Evolutionary conservation across 768 basidiomycete genomes (phyloP), one percentile per base, ranked within the genome.

Genomic region (Tephrocybe sp.): DNA sequence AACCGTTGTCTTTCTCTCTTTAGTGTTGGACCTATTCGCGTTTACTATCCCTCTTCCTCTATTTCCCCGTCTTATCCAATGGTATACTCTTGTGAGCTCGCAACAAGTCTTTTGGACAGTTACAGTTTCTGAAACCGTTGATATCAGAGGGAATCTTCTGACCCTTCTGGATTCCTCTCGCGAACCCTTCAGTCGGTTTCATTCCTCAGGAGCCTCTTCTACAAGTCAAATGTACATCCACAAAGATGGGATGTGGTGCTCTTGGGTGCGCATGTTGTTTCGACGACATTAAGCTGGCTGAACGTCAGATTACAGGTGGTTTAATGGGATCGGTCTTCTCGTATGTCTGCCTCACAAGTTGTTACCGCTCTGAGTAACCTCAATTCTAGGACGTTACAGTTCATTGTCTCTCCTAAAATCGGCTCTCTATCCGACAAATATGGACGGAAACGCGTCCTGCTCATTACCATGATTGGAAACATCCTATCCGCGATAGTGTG

Each of bases 61-160:
- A 26, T 98, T 98, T 68, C 96, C 96, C n/a, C 83, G 95, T n/a
- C 75, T 98, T 44, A 94, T 97, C 38, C 87, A 95, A 70, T 93
- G 89, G 89, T 95, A 93, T 64, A 85, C 84, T 1, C 67, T 82
- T 63, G 89, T 87, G 57, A 60, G 80, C 16, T 39, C 26, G 16
- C 11, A 26, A 26, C 26, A 33, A 48, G 12, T 23, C n/a, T 39
- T 49, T 38, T 35, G 13, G 30, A 39, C 22, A n/a, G 17, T 39
- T 41, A 7, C 30, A n/a, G n/a, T n/a, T 42, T 40, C 45, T 57
- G 23, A 45, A 40, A 16, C 33, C 26, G 35, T 17, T 19, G 30
- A 44, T 30, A 45, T 22, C 36, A 92, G 81, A 79, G 86, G 57
- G 93, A 97, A 70, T 73, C 79, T 26, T 78, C 85, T 22, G 75